Evolutionary conservation across 164 flowering plant genomes (phyloP), one percentile per base, ranked within the genome.

Genomic region (Liriodendron chinense): DNA sequence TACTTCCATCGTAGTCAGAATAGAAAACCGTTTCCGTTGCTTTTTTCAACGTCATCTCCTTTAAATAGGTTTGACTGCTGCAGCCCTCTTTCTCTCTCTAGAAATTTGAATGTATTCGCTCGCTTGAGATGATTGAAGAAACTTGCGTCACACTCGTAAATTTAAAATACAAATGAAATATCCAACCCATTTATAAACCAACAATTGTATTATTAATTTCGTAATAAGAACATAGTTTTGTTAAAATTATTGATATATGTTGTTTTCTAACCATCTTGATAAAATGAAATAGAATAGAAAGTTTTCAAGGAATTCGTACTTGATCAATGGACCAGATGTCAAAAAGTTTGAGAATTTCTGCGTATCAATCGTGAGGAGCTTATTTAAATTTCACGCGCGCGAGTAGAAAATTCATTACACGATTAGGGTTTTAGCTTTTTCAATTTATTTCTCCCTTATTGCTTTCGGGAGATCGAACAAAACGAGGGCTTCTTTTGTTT

Each of bases 21-120:
- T 26, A 66, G 20, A 14, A 66, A 66, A 66, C 69, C 47, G 47
- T 66, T 66, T 66, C 20, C 3, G 7, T 1, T 1, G 10, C 28
- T 3, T 4, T 14, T 26, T 7, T 26, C 69, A 25, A 26, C 43
- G 53, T 59, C 56, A 74, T 82, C 77, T 71, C 81, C 69, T 14
- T 66, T 66, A 12, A 28, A 71, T 79, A 79, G 86, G 82, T 88
- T 89, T 89, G 94, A 90, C 92, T 84, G 87, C 69, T 85, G 93
- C 81, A 73, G 77, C 80, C 43, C 76, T 71, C 57, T 70, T 26
- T 50, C 67, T 67, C 61, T 68, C 68, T 74, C 75, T 61, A 66
- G 47, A 53, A 53, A 10, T 53, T 9, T 53, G 0, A 10, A 16
- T 16, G 13, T 53, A 10, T 53, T 53, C 59, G 2, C 59, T 53